phyloP scores from a whole-genome alignment of 352 stramenopile genomes.

The Globisporangium nagaii region DNA sequence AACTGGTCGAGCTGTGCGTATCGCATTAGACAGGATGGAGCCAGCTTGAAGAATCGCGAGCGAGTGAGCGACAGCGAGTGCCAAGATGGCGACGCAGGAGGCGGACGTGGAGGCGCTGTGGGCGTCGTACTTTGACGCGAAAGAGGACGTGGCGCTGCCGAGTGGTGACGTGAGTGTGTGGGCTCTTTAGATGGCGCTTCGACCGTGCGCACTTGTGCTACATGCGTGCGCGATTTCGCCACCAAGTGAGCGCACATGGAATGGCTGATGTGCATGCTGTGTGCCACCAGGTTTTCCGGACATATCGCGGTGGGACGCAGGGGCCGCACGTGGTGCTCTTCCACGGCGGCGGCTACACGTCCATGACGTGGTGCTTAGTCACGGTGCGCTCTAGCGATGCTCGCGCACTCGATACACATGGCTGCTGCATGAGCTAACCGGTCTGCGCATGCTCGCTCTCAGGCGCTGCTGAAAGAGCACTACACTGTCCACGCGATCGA shows the following conservation, averaged over 20 bases:
- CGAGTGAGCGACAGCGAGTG: not conserved
- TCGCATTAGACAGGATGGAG: not conserved
- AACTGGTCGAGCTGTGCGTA: not conserved
- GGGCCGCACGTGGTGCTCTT: slow-evolving; percentile 77
- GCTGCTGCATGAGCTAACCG: too few relatives aligned
- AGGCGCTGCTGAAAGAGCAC: slow-evolving; percentile 70
- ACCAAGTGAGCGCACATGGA: too few relatives aligned
- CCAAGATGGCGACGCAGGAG: not conserved
- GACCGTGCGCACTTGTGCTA: not conserved
- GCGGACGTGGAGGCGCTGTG: slow-evolving; percentile 18
- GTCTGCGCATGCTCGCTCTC: not conserved
- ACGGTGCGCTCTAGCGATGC: slow-evolving; percentile 32
- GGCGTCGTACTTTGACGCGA: slow-evolving; percentile 71
- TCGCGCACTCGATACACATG: not conserved
- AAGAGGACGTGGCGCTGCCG: slow-evolving; percentile 49
- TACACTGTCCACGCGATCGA: slow-evolving; percentile 83
- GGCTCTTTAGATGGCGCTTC: not conserved
- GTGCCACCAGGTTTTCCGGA: slow-evolving; percentile 57
- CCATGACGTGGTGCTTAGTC: slow-evolving; percentile 82
- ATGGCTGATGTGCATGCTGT: not conserved
- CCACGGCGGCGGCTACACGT: slow-evolving; percentile 82
- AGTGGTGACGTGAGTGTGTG: slow-evolving; percentile 70
- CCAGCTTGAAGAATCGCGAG: too few relatives aligned
- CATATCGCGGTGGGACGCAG: slow-evolving; percentile 61
- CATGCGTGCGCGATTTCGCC: too few relatives aligned